Conservation (phyloP, 768 basidiomycete species). For the Cystofilobasidium bisporidii region DNA sequence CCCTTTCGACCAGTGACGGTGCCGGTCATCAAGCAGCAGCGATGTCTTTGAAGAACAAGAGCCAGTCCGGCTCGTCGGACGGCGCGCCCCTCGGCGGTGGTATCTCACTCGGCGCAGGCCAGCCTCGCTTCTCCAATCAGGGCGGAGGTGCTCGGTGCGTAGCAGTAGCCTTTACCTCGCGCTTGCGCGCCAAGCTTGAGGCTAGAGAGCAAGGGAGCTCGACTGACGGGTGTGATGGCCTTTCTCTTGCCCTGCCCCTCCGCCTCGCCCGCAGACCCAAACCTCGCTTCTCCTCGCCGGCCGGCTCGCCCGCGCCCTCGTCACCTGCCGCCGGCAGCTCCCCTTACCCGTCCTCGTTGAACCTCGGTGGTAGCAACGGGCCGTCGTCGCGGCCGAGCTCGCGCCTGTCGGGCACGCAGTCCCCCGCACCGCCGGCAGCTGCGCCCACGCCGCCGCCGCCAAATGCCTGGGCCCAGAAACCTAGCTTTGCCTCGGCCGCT, state of each 20-base stretch:
- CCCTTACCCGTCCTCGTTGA: neutral
- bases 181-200: neutral
- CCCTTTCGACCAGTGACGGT: neutral
- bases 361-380: neutral
- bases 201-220: neutral
- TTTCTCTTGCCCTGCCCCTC: neutral
- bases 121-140: neutral
- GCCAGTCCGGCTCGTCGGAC: neutral
- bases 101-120: neutral
- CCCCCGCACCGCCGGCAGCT: neutral
- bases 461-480: neutral
- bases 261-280: neutral
- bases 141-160: neutral
- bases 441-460: neutral
- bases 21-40: neutral
- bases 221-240: neutral
- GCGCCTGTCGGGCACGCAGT: neutral
- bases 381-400: neutral
- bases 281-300: slow-evolving; percentile 1
- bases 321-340: neutral
- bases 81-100: slow-evolving; percentile 5
- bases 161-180: neutral
- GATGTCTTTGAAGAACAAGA: slow-evolving; percentile 3
- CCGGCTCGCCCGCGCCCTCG: neutral
- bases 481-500: neutral